Conservation (phyloP, 2,329 filamentous ascomycete genomes). For the Hypoxylon sp. region DNA sequence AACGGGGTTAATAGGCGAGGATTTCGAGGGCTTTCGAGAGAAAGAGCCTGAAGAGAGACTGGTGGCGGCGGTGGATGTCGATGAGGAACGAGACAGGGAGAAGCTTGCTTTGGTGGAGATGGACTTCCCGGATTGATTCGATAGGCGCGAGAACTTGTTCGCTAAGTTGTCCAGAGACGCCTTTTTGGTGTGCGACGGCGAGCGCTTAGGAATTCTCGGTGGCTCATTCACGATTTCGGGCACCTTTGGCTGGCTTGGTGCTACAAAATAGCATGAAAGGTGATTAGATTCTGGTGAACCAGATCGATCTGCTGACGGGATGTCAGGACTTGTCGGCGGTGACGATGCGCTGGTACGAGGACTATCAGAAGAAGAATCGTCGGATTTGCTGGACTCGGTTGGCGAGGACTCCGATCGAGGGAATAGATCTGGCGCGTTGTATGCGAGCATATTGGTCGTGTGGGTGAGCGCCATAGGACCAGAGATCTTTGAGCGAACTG, state of each 20-base stretch:
- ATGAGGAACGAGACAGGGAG: slow-evolving; percentile 65
- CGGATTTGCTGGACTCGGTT: slow-evolving; percentile 63
- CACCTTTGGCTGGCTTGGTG: slow-evolving; percentile 58
- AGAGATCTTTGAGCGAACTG: slow-evolving; percentile 79
- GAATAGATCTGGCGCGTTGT: slow-evolving; percentile 87
- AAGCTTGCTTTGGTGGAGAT: slow-evolving; percentile 65
- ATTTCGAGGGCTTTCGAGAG: slow-evolving; percentile 44
- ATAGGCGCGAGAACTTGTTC: slow-evolving; percentile 64
- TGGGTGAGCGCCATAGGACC: slow-evolving; percentile 86
- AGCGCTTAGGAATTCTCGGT: slow-evolving; percentile 78
- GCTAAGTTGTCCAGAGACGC: slow-evolving; percentile 77
- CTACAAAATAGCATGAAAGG: slow-evolving; percentile 71
- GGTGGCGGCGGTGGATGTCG: slow-evolving; percentile 62
- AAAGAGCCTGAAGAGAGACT: slow-evolving; percentile 52
- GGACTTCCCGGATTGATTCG: slow-evolving; percentile 61
- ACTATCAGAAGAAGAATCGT: slow-evolving; percentile 75
- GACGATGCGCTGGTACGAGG: slow-evolving; percentile 66
- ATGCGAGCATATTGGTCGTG: slow-evolving; percentile 95
- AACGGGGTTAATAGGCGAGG: slow-evolving; percentile 46
- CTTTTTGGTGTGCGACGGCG: slow-evolving; percentile 89
- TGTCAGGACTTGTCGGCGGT: slow-evolving; percentile 74
- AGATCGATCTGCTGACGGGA: slow-evolving; percentile 63
- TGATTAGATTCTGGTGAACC: slow-evolving; percentile 70
- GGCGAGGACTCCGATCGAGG: slow-evolving; percentile 57
- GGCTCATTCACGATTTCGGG: slow-evolving; percentile 57